Conservation (phyloP, 345 rosid species). For the Draba incana region DNA sequence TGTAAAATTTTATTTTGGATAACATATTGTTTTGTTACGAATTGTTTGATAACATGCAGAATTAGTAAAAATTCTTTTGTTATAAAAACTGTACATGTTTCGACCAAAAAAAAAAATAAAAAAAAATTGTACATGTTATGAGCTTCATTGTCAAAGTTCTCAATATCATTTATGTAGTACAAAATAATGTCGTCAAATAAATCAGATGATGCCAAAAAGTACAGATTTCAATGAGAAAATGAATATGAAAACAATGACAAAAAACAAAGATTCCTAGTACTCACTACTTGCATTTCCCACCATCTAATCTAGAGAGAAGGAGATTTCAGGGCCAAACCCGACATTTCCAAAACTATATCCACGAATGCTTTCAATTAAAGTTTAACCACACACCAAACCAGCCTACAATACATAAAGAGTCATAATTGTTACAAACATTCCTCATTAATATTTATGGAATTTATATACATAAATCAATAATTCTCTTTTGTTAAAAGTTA, state of each 20-base stretch:
- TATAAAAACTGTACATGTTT: too few species aligned
- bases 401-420: not conserved
- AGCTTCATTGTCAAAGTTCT: too few species aligned
- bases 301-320: conserved; percentile 1
- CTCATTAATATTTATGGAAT: not conserved
- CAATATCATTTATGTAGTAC: too few species aligned
- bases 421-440: not conserved
- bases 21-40: too few species aligned
- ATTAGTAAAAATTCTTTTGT: too few species aligned
- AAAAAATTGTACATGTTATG: too few species aligned
- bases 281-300: conserved; percentile 27
- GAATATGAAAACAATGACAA: not conserved
- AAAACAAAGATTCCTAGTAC: conserved; percentile 39
- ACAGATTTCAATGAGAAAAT: not conserved
- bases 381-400: conserved; percentile 3
- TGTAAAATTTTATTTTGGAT: too few species aligned
- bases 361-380: conserved; percentile 16
- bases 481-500: not conserved
- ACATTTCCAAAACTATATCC: not conserved
- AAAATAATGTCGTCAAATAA: too few species aligned
- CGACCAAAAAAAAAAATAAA: too few species aligned
- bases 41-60: too few species aligned
- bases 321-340: conserved; percentile 3
- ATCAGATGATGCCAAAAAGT: not conserved
- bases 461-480: not conserved